Percentiles rank a stretch among this genome's conserved stretches.
Conservation (phyloP, 805 yeast genomes). For the Naumovozyma baii region DNA sequence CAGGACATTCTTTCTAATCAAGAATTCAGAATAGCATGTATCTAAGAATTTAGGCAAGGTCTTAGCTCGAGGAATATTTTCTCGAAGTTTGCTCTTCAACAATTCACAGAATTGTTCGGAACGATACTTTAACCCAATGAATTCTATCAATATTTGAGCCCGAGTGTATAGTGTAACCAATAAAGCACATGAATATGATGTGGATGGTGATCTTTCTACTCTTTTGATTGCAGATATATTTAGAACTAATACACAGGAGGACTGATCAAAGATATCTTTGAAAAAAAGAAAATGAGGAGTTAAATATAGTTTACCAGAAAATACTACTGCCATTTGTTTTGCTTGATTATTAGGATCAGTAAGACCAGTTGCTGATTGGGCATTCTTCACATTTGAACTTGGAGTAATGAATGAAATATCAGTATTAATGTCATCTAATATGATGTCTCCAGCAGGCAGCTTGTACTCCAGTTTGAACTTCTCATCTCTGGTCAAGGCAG, state of each 20-base stretch:
- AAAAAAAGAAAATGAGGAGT: slow-evolving; percentile 72
- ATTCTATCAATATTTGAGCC: slow-evolving; percentile 52
- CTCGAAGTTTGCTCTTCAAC: slow-evolving; percentile 50
- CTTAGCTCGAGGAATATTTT: slow-evolving; percentile 53
- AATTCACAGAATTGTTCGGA: slow-evolving; percentile 72
- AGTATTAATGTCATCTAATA: slow-evolving; percentile 57
- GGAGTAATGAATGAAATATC: slow-evolving; percentile 39
- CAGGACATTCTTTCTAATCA: slow-evolving; percentile 42
- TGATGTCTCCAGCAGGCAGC: slow-evolving; percentile 61
- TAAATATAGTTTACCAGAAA: slow-evolving; percentile 59
- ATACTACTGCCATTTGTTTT: slow-evolving; percentile 27
- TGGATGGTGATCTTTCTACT: slow-evolving; percentile 76
- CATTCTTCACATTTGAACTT: too few relatives aligned
- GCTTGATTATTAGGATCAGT: too few relatives aligned
- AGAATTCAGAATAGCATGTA: slow-evolving; percentile 79
- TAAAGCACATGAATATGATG: slow-evolving; percentile 69
- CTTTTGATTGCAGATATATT: slow-evolving; percentile 73
- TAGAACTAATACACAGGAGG: slow-evolving; percentile 56
- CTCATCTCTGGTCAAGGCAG: slow-evolving; percentile 56
- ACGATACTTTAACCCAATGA: slow-evolving; percentile 68
- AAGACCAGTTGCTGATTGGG: too few relatives aligned
- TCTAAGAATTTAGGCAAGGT: slow-evolving; percentile 54
- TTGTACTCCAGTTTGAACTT: slow-evolving; percentile 54
- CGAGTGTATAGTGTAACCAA: slow-evolving; percentile 61
- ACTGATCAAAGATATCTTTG: slow-evolving; percentile 56